Evolutionary conservation across 2,329 filamentous ascomycete species (phyloP), one percentile per base, ranked within the genome.

Genomic region (Basipetospora chlamydospora): DNA sequence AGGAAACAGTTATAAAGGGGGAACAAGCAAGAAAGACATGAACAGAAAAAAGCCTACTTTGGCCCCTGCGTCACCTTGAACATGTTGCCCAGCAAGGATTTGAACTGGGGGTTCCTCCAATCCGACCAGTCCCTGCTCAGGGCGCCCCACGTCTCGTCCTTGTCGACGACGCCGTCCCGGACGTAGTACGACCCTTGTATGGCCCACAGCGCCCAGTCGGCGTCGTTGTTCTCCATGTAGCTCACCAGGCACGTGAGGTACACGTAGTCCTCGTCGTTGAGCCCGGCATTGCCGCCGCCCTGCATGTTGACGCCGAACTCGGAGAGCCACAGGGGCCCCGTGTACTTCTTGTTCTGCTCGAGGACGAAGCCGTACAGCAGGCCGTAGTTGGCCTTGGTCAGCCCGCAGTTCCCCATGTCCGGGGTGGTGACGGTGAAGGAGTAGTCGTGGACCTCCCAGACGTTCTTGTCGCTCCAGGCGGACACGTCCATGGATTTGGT

Each of bases 371-470:
- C 69, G 42, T 57, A 58, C 28, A 64, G 58, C 2, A 52, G 46
- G 13, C 68, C 67, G 41, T 69, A 66, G 41, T 61, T 47, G 17
- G 53, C 42, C 47, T 59, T 55, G 31, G 60, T 55, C 13, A 60
- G 26, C 26, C 47, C 50, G 52, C 69, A 73, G 45, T 53, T 55
- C n/a, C 51, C 54, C 20, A 51, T 42, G 40, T 59, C 49, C 15
- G 57, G 56, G 42, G 59, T 66, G 3, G 59, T 66, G 10, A 67
- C 57, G 18, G 67, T 70, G 52, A 67, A 73, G 40, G 56, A 58
- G 57, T 75, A 76, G 21, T 64, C 60, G 53, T 76, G 71, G 47
- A 68, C 63, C 52, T 76, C 71, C 68, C 69, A 75, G 10, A 74
- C 67, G 44, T 69, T 59, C 52, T 75, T 75, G 28, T 56, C 58